Conservation (phyloP, 2,329 filamentous ascomycete genomes). For the Alternaria sp. region DNA sequence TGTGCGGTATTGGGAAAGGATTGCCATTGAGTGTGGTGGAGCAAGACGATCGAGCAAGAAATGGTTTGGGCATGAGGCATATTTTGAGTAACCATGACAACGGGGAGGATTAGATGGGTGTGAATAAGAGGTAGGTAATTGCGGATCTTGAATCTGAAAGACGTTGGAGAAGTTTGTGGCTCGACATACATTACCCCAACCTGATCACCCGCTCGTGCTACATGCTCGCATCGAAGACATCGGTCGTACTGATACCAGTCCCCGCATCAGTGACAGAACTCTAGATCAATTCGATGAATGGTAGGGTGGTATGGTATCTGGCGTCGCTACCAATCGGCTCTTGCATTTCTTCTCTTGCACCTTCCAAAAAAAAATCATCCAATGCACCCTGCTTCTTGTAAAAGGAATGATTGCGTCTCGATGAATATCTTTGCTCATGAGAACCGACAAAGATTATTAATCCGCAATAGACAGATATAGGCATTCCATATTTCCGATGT, state of each 20-base stretch:
- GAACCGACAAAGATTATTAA: no score
- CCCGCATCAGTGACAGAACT: no score
- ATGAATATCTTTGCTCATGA: no score
- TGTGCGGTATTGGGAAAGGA: slow-evolving; percentile 74
- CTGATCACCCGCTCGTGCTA: background rate
- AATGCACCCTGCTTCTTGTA: background rate
- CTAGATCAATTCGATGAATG: background rate
- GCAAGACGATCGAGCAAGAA: slow-evolving; percentile 69
- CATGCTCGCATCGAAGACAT: background rate
- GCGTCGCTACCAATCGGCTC: background rate
- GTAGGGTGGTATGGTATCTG: background rate
- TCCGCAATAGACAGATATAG: background rate
- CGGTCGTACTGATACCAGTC: background rate
- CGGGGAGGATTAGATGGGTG: background rate
- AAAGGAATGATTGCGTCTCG: no score
- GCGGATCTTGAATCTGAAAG: background rate
- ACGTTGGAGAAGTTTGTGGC: background rate
- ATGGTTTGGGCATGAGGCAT: slow-evolving; percentile 58
- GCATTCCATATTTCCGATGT: background rate
- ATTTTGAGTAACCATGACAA: slow-evolving; percentile 5
- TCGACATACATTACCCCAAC: background rate
- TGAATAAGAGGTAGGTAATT: background rate
- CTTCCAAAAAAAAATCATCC: background rate
- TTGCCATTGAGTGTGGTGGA: slow-evolving; percentile 73
- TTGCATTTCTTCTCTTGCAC: background rate